These are phyloP conservation scores for Lipomyces starkeyi DNA, from an alignment of 805 yeast species.

Conservation along the genomic window DNA sequence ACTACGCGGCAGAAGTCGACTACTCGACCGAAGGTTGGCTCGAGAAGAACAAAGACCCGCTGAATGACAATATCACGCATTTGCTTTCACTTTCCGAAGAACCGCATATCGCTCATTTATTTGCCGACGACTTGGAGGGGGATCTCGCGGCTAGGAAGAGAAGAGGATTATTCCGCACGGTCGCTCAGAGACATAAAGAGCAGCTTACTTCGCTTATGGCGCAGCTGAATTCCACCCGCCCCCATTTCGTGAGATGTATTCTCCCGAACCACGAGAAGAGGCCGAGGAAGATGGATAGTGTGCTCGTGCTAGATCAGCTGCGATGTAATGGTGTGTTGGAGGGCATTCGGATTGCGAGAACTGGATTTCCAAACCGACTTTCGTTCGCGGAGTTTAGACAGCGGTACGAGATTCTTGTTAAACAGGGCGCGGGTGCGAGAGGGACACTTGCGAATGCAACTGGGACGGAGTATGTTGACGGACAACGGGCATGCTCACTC, in stretches of 20 bases:
- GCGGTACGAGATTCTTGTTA: constrained; percentile 74
- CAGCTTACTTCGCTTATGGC: constrained; percentile 75
- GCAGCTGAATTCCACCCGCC: constrained; percentile 80
- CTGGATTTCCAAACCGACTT: constrained; percentile 95
- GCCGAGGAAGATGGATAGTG: constrained; percentile 73
- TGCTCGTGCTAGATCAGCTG: constrained; percentile 81
- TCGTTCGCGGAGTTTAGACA: constrained; percentile 78
- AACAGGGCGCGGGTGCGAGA: constrained; percentile 49
- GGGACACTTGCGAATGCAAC: not conserved
- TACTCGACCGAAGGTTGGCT: constrained; percentile 92
- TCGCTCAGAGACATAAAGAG: constrained; percentile 86
- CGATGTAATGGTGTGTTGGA: constrained; percentile 97
- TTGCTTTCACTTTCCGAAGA: constrained; percentile 65
- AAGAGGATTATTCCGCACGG: constrained; percentile 67
- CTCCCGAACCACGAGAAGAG: constrained; percentile 81
- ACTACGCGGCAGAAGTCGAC: constrained; percentile 97
- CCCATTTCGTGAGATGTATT: constrained; percentile 96
- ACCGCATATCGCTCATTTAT: constrained; percentile 61
- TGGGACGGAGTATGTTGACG: constrained; percentile 48
- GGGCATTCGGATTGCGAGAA: constrained; percentile 95
- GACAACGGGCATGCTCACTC: constrained; percentile 71
- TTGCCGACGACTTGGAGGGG: constrained; percentile 49
- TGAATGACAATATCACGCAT: constrained; percentile 73
- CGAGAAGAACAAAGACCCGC: constrained; percentile 91
- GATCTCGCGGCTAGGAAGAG: constrained; percentile 42